These are phyloP conservation scores for Fusarium floridanum DNA, from an alignment of 2,329 filamentous ascomycete genomes.

Conservation along the genomic window DNA sequence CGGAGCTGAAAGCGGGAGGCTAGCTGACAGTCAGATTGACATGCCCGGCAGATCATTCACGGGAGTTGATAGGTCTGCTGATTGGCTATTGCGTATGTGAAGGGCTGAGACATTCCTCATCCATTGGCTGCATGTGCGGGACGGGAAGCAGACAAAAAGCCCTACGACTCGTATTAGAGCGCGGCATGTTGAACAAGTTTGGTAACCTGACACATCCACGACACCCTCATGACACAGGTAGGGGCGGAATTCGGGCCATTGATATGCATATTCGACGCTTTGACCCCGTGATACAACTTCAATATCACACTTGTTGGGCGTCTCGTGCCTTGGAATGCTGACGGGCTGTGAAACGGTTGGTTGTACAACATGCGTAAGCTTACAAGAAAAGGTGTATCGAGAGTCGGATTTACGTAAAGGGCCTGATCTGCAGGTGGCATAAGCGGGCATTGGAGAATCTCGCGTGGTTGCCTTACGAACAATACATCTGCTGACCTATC, in stretches of 20 bases:
- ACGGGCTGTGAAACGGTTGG: background rate
- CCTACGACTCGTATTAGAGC: background rate
- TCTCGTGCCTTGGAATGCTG: background rate
- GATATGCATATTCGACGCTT: background rate
- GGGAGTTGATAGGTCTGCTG: background rate
- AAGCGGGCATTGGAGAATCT: background rate
- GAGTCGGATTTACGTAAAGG: background rate
- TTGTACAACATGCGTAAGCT: background rate
- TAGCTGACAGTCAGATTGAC: background rate
- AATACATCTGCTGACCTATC: background rate
- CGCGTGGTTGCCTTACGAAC: background rate
- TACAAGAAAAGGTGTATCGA: background rate
- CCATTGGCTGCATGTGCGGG: background rate
- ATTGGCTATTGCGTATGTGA: background rate
- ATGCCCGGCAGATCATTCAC: background rate
- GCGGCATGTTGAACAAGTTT: background rate
- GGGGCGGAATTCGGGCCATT: background rate
- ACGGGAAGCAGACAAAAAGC: background rate
- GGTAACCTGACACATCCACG: background rate
- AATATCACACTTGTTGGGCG: background rate
- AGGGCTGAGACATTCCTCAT: background rate
- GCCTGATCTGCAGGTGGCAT: background rate
- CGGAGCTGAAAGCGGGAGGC: constrained; percentile 12
- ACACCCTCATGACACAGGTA: background rate
- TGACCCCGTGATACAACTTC: background rate